Base-by-base conservation (phyloP, 129 eudicot genomes). In the Flaveria trinervia region DNA sequence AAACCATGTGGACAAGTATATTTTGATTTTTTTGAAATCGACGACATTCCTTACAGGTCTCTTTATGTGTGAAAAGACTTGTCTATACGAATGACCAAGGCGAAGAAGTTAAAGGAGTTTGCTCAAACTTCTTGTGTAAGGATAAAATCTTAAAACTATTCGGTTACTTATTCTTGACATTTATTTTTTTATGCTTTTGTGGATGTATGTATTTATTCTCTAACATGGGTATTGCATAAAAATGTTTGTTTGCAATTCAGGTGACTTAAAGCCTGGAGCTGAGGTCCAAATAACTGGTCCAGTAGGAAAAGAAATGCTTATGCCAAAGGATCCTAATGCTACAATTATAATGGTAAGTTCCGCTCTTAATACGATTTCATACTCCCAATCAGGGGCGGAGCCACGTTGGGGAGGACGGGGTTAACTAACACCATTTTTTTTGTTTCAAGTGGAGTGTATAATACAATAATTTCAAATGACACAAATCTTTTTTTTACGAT, bases 81-180 rank as follows among this genome's bases (percentile, higher is more conserved):
- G 87, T 95, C 68, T 95, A 95, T 90, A 92, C 97, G 55, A 95
- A 95, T 62, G 99, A 95, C n/a, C 78, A 81, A 73, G 99, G 99
- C 18, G 99, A 73, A 75, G 66, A 77, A 65, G 96, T 95, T 49
- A 95, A 92, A 84, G 99, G 99, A 86, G 99, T 95, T 73, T 92
- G 99, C 96, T 95, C 99, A 50, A 95, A 95, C 88, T 95, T 84
- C 81, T 82, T 95, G 80, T 95, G 99, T 95, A 86, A 89, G 99
- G 46, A 76, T 65, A 49, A 30, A 7, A 62, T 71, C 30, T 61
- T 64, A 7, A 64, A 64, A 64, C 10, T 13, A 17, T 17, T 69
- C 16, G 12, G 9, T 72, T 73, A 26, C 18, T 52, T 54, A 67
- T 26, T 33, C n/a, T 55, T 11, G 44, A 64, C 23, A 6, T 33